A percentile compares a stretch with the other conserved stretches of the same genome.
Evolutionary conservation across 208 protist genomes (phyloP).

Genomic region (Leishmania braziliensis): DNA sequence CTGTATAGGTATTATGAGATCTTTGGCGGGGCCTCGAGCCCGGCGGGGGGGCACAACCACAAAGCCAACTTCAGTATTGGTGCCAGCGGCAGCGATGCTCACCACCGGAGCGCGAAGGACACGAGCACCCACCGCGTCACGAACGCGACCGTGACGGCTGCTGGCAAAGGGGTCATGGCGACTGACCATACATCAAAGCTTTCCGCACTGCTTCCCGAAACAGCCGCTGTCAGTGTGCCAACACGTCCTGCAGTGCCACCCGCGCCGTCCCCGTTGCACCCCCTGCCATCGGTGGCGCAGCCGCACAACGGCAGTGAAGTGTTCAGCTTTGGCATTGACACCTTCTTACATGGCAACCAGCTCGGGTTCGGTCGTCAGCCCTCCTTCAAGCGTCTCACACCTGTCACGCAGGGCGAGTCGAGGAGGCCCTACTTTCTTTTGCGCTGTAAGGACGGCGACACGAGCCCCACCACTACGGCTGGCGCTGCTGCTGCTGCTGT

Average conservation of each 20-base stretch:
- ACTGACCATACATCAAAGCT: not conserved
- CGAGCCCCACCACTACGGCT: not conserved
- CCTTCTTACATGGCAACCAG: slow-evolving; percentile 62
- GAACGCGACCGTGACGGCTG: not conserved
- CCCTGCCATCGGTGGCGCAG: not conserved
- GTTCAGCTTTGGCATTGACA: slow-evolving; percentile 73
- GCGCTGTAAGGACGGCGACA: slow-evolving; percentile 4
- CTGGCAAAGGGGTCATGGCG: not conserved
- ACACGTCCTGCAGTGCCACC: not conserved
- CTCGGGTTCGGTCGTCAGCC: slow-evolving; percentile 67
- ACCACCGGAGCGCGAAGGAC: not conserved
- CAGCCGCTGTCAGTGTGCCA: not conserved
- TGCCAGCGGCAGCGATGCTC: not conserved
- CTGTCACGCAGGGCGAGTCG: not conserved
- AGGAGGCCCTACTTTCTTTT: slow-evolving; percentile 15
- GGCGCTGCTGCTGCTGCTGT: not conserved
- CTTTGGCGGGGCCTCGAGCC: slow-evolving; percentile 7
- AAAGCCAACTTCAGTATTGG: not conserved
- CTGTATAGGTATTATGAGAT: slow-evolving; percentile 16
- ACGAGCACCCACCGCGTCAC: not conserved
- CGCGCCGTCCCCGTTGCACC: not conserved
- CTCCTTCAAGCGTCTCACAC: slow-evolving; percentile 47
- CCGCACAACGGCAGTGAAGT: slow-evolving; percentile 8
- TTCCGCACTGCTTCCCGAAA: not conserved
- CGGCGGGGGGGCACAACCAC: not conserved